phyloP scores from a whole-genome alignment of 2,329 filamentous ascomycete species.

The Paecilomyces fulvus region DNA sequence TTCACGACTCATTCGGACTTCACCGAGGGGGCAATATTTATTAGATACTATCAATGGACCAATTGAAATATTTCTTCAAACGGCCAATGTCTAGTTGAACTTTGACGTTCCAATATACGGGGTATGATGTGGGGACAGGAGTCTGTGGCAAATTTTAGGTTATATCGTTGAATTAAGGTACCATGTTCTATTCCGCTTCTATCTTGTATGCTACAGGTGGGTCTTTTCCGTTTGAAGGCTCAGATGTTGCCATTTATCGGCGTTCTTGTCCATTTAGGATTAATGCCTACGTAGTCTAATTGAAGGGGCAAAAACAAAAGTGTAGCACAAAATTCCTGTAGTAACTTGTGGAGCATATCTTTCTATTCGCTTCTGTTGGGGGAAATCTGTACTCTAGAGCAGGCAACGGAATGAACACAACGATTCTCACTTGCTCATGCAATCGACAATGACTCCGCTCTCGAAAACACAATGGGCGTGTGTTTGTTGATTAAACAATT shows the following conservation, averaged over 20 bases:
- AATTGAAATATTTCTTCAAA: neutral
- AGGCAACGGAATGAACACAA: neutral
- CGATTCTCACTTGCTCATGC: too few relatives aligned
- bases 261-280: neutral
- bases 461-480: too few relatives aligned
- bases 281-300: neutral
- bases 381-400: neutral
- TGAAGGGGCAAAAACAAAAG: neutral
- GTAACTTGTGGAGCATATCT: neutral
- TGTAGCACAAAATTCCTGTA: neutral
- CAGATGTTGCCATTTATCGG: neutral
- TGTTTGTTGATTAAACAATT: neutral
- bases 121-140: neutral
- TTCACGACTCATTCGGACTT: neutral
- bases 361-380: neutral
- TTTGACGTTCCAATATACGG: neutral
- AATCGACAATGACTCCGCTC: too few relatives aligned
- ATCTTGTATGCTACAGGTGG: neutral
- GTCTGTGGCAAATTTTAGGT: neutral
- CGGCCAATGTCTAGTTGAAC: neutral
- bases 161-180: neutral
- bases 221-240: neutral
- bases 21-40: neutral
- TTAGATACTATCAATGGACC: neutral
- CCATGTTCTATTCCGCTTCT: too few relatives aligned